Conservation (phyloP, 257 asterid genomes). For the Jacaranda copaia region DNA sequence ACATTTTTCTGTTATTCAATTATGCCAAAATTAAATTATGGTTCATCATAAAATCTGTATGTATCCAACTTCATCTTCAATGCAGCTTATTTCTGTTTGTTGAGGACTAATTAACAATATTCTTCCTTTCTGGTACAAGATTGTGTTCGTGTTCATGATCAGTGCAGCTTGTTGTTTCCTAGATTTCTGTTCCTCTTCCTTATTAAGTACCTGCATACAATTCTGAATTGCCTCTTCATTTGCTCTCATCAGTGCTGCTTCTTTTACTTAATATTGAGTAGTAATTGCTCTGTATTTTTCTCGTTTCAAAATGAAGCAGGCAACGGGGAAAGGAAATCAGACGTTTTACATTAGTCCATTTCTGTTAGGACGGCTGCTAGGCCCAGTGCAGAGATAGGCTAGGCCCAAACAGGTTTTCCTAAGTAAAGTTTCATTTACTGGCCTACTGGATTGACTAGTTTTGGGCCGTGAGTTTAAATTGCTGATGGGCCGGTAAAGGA, state of each 20-base stretch:
- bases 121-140: background rate
- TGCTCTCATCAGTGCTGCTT: background rate
- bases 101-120: background rate
- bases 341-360: background rate
- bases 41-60: background rate
- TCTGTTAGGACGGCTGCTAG: background rate
- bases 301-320: background rate
- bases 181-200: conserved; percentile 2
- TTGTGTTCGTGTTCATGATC: background rate
- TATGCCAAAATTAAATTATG: background rate
- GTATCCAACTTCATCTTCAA: background rate
- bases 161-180: background rate
- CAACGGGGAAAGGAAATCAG: background rate
- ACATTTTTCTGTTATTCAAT: background rate
- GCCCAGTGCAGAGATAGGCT: background rate
- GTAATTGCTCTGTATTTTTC: background rate
- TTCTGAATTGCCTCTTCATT: background rate
- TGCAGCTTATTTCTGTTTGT: no score
- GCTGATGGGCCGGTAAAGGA: no score
- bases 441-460: background rate
- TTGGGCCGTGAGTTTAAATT: background rate
- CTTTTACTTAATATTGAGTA: background rate
- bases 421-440: background rate
- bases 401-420: background rate
- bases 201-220: background rate